A percentile compares a stretch with the other conserved stretches of the same genome.
Conservation (phyloP, 2,329 filamentous ascomycete genomes). For the Penicillium concentricum region DNA sequence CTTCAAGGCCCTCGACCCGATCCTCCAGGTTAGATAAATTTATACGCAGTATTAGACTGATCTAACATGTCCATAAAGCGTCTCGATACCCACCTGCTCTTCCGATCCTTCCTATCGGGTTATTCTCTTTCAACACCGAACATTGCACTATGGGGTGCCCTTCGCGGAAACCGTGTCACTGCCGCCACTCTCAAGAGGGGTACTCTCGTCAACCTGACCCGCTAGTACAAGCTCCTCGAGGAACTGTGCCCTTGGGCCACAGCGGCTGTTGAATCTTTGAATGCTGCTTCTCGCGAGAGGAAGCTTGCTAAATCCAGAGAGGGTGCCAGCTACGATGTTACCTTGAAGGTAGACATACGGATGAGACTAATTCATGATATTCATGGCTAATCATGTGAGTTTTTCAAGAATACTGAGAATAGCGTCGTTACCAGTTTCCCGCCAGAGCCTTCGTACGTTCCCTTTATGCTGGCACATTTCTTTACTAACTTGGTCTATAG, state of each 20-base stretch:
- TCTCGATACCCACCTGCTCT: slow-evolving; percentile 82
- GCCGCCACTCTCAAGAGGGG: slow-evolving; percentile 77
- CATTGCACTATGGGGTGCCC: slow-evolving; percentile 75
- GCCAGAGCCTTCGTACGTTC: slow-evolving; percentile 79
- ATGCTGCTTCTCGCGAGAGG: slow-evolving; percentile 68
- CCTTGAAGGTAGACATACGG: slow-evolving; percentile 46
- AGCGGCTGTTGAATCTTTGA: slow-evolving; percentile 66
- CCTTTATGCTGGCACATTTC: background rate
- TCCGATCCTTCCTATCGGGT: slow-evolving; percentile 81
- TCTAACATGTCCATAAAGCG: slow-evolving; percentile 36
- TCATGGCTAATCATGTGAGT: background rate
- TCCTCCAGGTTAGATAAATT: slow-evolving; percentile 50
- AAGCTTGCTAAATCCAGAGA: slow-evolving; percentile 68
- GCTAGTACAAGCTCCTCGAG: slow-evolving; percentile 88
- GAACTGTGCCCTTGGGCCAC: slow-evolving; percentile 75
- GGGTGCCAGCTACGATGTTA: slow-evolving; percentile 85
- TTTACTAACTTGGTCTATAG: slow-evolving; percentile 5
- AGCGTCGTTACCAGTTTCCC: slow-evolving; percentile 91
- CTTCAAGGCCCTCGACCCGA: slow-evolving; percentile 77
- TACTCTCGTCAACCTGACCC: slow-evolving; percentile 69
- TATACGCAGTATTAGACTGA: background rate
- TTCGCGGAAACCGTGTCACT: slow-evolving; percentile 79
- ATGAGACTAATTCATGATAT: background rate
- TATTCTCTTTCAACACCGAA: slow-evolving; percentile 76
- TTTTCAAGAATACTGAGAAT: slow-evolving; percentile 69